Evolutionary conservation across 495 filamentous ascomycete species (phyloP), one percentile per base, ranked within the genome.

Genomic region (Chaetomium tenue): DNA sequence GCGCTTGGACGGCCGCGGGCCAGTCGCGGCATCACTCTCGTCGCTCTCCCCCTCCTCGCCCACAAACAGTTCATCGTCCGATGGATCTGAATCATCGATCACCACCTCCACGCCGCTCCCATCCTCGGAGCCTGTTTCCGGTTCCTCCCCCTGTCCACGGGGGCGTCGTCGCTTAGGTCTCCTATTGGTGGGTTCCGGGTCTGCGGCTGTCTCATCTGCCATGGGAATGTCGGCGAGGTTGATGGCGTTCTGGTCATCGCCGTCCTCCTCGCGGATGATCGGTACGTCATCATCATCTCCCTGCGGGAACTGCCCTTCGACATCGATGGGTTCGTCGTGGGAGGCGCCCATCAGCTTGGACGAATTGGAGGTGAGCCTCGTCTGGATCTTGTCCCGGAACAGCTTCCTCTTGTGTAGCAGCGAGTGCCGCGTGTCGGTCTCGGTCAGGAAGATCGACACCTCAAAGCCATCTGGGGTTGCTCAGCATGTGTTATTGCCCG

Each of bases 371-470:
- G 79, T 78, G 40, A 88, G 66, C 64, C 77, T 79, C 23, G 73
- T 78, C 74, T 82, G 83, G 55, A 72, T 76, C 56, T 69, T 86
- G 54, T 84, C 79, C 69, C 72, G 84, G 67, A 84, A 91, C 79
- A 72, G 79, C 76, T 96, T 98, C 60, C 87, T 84, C 71, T 93
- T 93, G 65, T 89, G 88, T 58, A 98, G 83, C 12, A 98, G 81
- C 18, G 91, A 88, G 79, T 98, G 93, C 33, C 92, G 86, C n/a
- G 90, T 91, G 25, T 87, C 88, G 8, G 87, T 88, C 75, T 96
- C 90, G 40, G 89, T 95, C 68, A 98, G 84, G 77, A 97, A 98
- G 65, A 98, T 87, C 20, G 91, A 88, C 46, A 96, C 90, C 72
- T 97, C 92, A 70, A 97, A 98, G 57, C 95, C 93, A 79, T 97